These are phyloP conservation scores for Pleurotus tuber-regium DNA, from an alignment of 768 basidiomycete genomes.

Conservation along the genomic window DNA sequence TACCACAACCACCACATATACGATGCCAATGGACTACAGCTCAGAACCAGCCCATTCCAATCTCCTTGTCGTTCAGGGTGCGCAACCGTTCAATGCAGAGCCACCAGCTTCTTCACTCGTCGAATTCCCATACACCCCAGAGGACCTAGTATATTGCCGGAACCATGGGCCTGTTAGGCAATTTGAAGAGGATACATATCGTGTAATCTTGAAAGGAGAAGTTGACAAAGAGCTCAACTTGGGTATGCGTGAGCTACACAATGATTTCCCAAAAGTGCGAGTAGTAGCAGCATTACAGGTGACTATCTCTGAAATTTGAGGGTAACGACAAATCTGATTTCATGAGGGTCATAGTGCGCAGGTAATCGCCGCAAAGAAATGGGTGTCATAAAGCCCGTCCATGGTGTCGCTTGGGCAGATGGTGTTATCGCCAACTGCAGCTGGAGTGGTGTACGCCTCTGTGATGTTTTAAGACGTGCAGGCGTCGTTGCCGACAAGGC, in stretches of 20 bases:
- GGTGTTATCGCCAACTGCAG: slow-evolving; percentile 69
- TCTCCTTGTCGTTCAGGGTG: slow-evolving; percentile 40
- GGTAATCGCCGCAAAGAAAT: slow-evolving; percentile 69
- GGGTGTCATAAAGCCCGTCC: slow-evolving; percentile 53
- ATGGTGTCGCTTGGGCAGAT: slow-evolving; percentile 63
- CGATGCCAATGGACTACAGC: slow-evolving; percentile 39
- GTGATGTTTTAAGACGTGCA: slow-evolving; percentile 49
- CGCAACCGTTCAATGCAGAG: slow-evolving; percentile 69
- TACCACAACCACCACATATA: slow-evolving; percentile 5
- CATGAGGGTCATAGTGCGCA: slow-evolving; percentile 42
- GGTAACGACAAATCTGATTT: neutral
- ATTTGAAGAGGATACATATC: slow-evolving; percentile 45
- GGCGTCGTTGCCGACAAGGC: slow-evolving; percentile 31
- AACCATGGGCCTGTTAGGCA: slow-evolving; percentile 65
- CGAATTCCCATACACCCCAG: slow-evolving; percentile 59
- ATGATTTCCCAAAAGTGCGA: slow-evolving; percentile 34
- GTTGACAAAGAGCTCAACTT: slow-evolving; percentile 29
- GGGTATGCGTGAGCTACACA: slow-evolving; percentile 38
- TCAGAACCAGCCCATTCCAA: slow-evolving; percentile 49
- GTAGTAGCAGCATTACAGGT: slow-evolving; percentile 60
- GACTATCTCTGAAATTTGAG: slow-evolving; percentile 13
- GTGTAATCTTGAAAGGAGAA: slow-evolving; percentile 33
- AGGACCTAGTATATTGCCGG: slow-evolving; percentile 64
- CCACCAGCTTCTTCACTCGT: slow-evolving; percentile 53
- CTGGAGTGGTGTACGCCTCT: slow-evolving; percentile 62